Evolutionary conservation across 495 filamentous ascomycete species (phyloP), one percentile per base, ranked within the genome.

Genomic region (Annulohypoxylon stygium): DNA sequence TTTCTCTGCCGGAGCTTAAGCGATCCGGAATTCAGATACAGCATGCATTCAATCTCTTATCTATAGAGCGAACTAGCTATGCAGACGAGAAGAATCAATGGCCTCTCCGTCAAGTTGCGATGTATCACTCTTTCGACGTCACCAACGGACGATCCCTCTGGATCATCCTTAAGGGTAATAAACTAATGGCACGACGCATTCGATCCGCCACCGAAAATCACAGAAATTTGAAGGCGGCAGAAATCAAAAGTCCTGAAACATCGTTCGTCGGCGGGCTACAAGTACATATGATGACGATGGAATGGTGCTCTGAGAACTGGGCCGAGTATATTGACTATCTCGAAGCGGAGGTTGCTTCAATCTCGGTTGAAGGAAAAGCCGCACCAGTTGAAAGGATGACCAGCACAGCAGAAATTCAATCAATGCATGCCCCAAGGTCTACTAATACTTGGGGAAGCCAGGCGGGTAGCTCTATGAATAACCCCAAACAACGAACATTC

Each of bases 231-330:
- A 76, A 79, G 8, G 60, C 69, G 0, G 69, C 62, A 6, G 67
- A 69, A 2, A 80, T 78, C 39, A 37, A 60, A 12, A 73, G 74
- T 11, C 65, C 71, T 9, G 70, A 76, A 16, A 45, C 67, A 9
- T 76, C 77, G 8, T 81, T 86, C 47, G 43, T 67, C 16, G 70
- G 80, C 11, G 69, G 79, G 10, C 73, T 87, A 8, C 70, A 73
- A 23, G 77, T 75, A 2, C 85, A 87, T 55, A 58, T 83, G n/a
- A 73, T 85, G 9, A 62, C 84, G 23, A 77, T 78, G 43, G 81
- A 86, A 47, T 86, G 84, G 84, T 81, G 82, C 30, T 75, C 60
- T 20, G 85, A 86, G 53, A 79, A 80, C 61, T 87, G 85, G 84
- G 70, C 81, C 18, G 83, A 82, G 75, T 86, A 86, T 67, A 78